These are phyloP conservation scores for Pythium folliculosum DNA, from an alignment of 352 stramenopile genomes.

Conservation along the genomic window DNA sequence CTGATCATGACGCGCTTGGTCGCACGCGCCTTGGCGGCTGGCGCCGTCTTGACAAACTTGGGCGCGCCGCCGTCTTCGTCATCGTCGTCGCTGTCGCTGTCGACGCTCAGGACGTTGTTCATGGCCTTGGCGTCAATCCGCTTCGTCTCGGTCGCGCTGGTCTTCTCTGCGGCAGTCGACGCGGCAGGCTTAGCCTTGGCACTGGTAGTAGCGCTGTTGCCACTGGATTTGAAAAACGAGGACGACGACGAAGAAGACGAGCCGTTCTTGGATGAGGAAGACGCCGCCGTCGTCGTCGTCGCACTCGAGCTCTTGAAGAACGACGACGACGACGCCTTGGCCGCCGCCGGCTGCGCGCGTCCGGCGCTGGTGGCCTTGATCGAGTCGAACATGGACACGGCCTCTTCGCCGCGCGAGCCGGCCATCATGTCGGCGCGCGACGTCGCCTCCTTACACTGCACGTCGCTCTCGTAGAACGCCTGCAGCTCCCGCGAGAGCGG, in stretches of 20 bases:
- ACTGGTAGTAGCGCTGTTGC: slow-evolving; percentile 13
- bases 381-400: slow-evolving; percentile 63
- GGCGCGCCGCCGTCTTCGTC: slow-evolving; percentile 54
- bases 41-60: slow-evolving; percentile 58
- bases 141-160: slow-evolving; percentile 28
- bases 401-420: slow-evolving; percentile 58
- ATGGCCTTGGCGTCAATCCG: slow-evolving; percentile 45
- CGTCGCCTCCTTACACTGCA: slow-evolving; percentile 54
- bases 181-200: slow-evolving; percentile 20
- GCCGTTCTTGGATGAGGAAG: slow-evolving; percentile 24
- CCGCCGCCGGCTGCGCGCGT: slow-evolving; percentile 6
- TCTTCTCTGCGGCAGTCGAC: slow-evolving; percentile 4
- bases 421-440: slow-evolving; percentile 48
- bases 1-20: slow-evolving; percentile 62
- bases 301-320: slow-evolving; percentile 34
- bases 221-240: slow-evolving; percentile 26
- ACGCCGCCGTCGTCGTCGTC: slow-evolving; percentile 1
- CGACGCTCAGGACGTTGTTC: slow-evolving; percentile 71
- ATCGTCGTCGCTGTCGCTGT: slow-evolving; percentile 62
- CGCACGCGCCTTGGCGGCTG: slow-evolving; percentile 29
- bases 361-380: slow-evolving; percentile 28
- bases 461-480: slow-evolving; percentile 53
- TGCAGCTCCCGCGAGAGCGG: slow-evolving; percentile 45
- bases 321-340: slow-evolving; percentile 17
- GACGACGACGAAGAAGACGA: slow-evolving; percentile 3